phyloP scores from a whole-genome alignment of 2,329 filamentous ascomycete genomes.

The Kalmusia sp. region DNA sequence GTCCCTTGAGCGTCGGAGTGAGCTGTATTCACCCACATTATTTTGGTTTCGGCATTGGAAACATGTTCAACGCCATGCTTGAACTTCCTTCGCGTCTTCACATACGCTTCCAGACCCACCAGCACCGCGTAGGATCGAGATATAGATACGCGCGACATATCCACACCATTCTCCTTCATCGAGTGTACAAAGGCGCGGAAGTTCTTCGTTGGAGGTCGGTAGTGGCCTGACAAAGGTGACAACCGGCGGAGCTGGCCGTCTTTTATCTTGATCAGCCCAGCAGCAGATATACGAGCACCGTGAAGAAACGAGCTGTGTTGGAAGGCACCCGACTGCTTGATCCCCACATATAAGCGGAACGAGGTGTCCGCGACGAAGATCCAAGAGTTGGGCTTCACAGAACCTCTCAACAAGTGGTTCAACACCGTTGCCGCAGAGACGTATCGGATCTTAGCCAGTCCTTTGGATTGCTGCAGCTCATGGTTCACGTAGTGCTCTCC shows the following conservation, averaged over 20 bases:
- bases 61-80: constrained; percentile 62
- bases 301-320: constrained; percentile 91
- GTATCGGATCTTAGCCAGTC: constrained; percentile 68
- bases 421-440: constrained; percentile 76
- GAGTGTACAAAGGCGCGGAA: constrained; percentile 82
- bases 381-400: constrained; percentile 88
- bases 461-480: constrained; percentile 66
- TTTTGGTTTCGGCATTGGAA: constrained; percentile 63
- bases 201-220: constrained; percentile 81
- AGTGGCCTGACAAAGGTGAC: constrained; percentile 76
- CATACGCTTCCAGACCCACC: constrained; percentile 81
- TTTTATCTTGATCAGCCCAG: constrained; percentile 85
- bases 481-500: constrained; percentile 71
- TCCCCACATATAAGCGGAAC: constrained; percentile 85
- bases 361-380: constrained; percentile 90
- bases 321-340: constrained; percentile 87
- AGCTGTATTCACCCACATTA: constrained; percentile 48
- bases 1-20: no score
- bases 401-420: constrained; percentile 79
- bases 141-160: constrained; percentile 80
- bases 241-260: constrained; percentile 77
- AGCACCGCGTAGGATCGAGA: constrained; percentile 83
- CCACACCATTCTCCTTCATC: constrained; percentile 75
- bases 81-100: constrained; percentile 70
- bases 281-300: constrained; percentile 80